Evolutionary conservation across 257 asterid species (phyloP).

Genomic region (Solanum corneliomulleri): DNA sequence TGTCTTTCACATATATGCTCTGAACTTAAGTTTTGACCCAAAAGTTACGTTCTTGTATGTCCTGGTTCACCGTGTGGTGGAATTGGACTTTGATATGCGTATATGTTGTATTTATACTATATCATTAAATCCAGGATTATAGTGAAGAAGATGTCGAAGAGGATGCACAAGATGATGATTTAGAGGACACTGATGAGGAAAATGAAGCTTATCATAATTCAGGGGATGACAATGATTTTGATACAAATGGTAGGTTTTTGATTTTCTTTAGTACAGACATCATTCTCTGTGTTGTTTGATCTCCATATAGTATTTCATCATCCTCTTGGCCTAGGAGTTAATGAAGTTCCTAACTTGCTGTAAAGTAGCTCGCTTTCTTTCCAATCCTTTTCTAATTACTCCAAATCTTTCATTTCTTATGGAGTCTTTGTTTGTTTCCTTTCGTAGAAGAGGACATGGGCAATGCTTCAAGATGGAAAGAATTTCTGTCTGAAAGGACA

Average conservation of each 20-base stretch:
- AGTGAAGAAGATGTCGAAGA: slow-evolving; percentile 21
- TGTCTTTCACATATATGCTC: not conserved
- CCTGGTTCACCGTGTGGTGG: not conserved
- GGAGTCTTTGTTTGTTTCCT: slow-evolving; percentile 4
- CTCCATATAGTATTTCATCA: not conserved
- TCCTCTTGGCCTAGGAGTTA: not conserved
- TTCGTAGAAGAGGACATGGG: slow-evolving; percentile 50
- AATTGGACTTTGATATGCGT: not conserved
- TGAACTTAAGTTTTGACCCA: not conserved
- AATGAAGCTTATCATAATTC: slow-evolving; percentile 3
- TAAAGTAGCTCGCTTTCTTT: not conserved
- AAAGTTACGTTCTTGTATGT: not conserved
- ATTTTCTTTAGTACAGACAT: not conserved
- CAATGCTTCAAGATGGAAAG: slow-evolving; percentile 81
- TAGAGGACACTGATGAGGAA: slow-evolving; percentile 14
- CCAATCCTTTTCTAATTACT: not conserved
- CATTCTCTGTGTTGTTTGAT: not conserved
- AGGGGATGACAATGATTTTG: slow-evolving; percentile 23
- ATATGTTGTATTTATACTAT: not conserved
- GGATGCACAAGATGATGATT: slow-evolving; percentile 18
- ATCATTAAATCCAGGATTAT: slow-evolving; percentile 33
- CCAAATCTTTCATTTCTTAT: not conserved
- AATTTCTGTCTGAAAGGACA: slow-evolving; percentile 58
- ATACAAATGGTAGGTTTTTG: slow-evolving; percentile 16
- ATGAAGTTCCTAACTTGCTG: not conserved